Evolutionary conservation across 2,329 filamentous ascomycete genomes (phyloP).

Genomic region (Fusarium albidum): DNA sequence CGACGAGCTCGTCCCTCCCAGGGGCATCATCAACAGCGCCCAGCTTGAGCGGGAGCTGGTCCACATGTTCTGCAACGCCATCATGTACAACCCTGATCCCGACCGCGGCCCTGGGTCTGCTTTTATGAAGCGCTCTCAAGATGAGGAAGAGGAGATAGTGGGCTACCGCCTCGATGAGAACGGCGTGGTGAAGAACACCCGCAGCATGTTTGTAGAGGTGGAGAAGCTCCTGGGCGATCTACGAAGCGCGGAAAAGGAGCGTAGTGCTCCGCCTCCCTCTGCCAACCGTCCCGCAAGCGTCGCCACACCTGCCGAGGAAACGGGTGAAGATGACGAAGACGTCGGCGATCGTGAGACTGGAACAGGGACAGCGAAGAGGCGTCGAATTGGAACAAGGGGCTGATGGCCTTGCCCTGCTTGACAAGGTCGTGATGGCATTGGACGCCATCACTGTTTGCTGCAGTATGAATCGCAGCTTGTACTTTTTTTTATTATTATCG

Average conservation of each 20-base stretch:
- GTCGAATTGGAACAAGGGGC: slow-evolving; percentile 47
- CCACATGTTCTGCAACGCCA: slow-evolving; percentile 96
- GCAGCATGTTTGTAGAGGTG: slow-evolving; percentile 89
- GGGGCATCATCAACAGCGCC: slow-evolving; percentile 89
- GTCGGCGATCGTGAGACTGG: slow-evolving; percentile 51
- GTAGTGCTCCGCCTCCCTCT: slow-evolving; percentile 47
- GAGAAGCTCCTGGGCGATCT: slow-evolving; percentile 80
- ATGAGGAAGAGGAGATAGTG: slow-evolving; percentile 56
- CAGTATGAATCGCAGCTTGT: slow-evolving; percentile 26
- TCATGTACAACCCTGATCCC: slow-evolving; percentile 96
- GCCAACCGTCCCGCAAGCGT: slow-evolving; percentile 48
- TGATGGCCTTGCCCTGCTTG: slow-evolving; percentile 31
- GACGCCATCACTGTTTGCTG: slow-evolving; percentile 24
- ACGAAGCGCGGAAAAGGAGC: slow-evolving; percentile 74
- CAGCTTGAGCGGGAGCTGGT: slow-evolving; percentile 94
- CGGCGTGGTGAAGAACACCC: slow-evolving; percentile 85
- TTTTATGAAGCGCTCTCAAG: slow-evolving; percentile 60
- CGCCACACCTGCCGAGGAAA: slow-evolving; percentile 54
- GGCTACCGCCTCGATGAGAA: slow-evolving; percentile 80
- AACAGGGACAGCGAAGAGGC: slow-evolving; percentile 46
- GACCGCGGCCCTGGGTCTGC: slow-evolving; percentile 72
- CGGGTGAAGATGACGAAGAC: slow-evolving; percentile 60
- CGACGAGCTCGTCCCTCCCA: slow-evolving; percentile 82
- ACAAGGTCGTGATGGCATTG: slow-evolving; percentile 17
- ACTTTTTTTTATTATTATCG: slow-evolving; percentile 33